Percentiles rank a stretch among this genome's conserved stretches.
phyloP scores from a whole-genome alignment of 139 green algal genomes.

The Tetradesmus lagerheimii region DNA sequence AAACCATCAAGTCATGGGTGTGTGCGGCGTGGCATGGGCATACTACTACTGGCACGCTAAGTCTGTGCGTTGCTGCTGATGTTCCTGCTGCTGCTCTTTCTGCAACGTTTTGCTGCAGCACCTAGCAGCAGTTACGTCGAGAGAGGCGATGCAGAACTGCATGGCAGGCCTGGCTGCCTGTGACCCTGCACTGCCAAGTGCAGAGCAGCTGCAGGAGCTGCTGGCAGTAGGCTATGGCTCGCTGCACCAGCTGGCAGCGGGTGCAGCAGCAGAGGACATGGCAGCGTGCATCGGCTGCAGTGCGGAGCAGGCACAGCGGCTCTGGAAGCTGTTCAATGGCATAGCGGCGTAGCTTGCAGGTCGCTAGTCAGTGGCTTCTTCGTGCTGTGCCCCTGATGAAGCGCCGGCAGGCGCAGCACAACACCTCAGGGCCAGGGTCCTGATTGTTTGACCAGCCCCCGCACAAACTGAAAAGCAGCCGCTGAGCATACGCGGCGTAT shows the following conservation, averaged over 20 bases:
- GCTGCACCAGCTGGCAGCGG: slow-evolving; percentile 8
- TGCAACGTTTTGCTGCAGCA: neutral
- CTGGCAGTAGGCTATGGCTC: slow-evolving; percentile 16
- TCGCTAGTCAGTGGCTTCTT: too few species aligned
- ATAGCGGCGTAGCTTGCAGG: neutral
- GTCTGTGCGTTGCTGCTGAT: neutral
- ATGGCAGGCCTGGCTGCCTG: neutral
- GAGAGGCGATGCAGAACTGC: neutral
- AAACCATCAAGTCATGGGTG: too few species aligned
- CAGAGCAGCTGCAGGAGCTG: neutral
- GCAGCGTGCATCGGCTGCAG: slow-evolving; percentile 11
- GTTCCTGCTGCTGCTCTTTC: neutral
- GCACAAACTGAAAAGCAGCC: too few species aligned
- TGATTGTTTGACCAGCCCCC: too few species aligned
- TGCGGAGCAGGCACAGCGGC: neutral
- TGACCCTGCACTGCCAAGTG: neutral
- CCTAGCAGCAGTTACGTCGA: neutral
- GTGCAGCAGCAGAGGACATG: neutral
- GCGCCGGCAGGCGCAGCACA: too few species aligned
- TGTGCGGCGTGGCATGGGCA: too few species aligned
- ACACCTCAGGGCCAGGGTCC: too few species aligned
- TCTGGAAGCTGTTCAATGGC: neutral
- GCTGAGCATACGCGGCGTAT: too few species aligned
- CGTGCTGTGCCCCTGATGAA: too few species aligned
- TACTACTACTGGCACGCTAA: too few species aligned